phyloP scores from a whole-genome alignment of 768 basidiomycete genomes.

The Leucocoprinus leucothites region DNA sequence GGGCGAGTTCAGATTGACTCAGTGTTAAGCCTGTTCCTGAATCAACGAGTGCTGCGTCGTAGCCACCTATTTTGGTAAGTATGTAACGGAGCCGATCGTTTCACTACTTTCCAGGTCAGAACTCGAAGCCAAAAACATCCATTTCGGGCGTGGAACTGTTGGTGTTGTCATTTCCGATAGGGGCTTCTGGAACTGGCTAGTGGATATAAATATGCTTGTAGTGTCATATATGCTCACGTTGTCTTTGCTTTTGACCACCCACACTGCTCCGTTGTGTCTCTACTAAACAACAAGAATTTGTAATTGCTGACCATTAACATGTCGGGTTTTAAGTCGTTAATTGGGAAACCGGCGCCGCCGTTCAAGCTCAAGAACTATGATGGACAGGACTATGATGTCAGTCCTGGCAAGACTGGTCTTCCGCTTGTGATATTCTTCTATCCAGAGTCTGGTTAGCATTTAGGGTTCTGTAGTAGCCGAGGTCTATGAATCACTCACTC shows the following conservation, averaged over 20 bases:
- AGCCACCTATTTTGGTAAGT: too few species aligned
- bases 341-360: conserved; percentile 63
- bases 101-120: too few species aligned
- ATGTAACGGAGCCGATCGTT: too few species aligned
- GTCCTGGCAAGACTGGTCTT: conserved; percentile 50
- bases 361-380: conserved; percentile 64
- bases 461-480: neutral
- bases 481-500: neutral
- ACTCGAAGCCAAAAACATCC: neutral
- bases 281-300: neutral
- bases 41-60: too few species aligned
- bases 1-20: too few species aligned
- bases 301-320: neutral
- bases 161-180: too few species aligned
- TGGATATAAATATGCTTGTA: conserved; percentile 2
- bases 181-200: neutral
- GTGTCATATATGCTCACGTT: neutral
- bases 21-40: too few species aligned
- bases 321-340: conserved; percentile 23
- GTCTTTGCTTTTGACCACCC: neutral
- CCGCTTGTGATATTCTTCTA: conserved; percentile 81
- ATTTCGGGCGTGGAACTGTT: neutral
- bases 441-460: conserved; percentile 55
- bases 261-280: neutral
- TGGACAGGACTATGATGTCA: conserved; percentile 58